Conservation (phyloP, 2,329 filamentous ascomycete genomes). For the Cytospora mali region DNA sequence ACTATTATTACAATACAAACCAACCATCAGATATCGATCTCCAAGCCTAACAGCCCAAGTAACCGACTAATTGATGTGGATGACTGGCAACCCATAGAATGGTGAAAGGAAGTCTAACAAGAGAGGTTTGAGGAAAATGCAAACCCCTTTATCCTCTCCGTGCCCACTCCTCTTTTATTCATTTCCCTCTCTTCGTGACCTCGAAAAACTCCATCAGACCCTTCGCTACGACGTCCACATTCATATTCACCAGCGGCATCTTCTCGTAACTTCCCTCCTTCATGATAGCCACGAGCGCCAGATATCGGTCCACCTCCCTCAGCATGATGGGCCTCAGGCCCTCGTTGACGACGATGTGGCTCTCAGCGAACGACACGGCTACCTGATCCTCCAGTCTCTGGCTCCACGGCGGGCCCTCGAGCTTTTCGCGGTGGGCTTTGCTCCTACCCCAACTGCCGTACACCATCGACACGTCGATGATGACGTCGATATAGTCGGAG, state of each 20-base stretch:
- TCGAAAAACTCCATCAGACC: slow-evolving; percentile 79
- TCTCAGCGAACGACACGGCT: slow-evolving; percentile 67
- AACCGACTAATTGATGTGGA: neutral
- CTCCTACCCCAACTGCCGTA: slow-evolving; percentile 76
- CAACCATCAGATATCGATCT: neutral
- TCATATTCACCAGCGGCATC: slow-evolving; percentile 82
- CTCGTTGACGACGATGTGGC: slow-evolving; percentile 68
- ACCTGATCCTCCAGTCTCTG: slow-evolving; percentile 67
- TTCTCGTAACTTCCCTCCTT: slow-evolving; percentile 82
- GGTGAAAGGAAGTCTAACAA: neutral
- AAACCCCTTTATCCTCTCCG: neutral
- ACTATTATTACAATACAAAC: neutral
- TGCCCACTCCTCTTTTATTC: slow-evolving; percentile 9
- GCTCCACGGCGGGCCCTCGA: slow-evolving; percentile 64
- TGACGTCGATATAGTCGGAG: slow-evolving; percentile 97
- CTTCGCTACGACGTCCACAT: slow-evolving; percentile 79
- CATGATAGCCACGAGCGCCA: slow-evolving; percentile 85
- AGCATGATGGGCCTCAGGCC: slow-evolving; percentile 66
- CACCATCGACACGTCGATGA: slow-evolving; percentile 94
- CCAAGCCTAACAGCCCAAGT: neutral
- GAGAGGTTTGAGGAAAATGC: neutral
- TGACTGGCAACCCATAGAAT: neutral
- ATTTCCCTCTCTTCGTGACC: slow-evolving; percentile 62
- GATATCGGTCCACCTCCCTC: slow-evolving; percentile 71
- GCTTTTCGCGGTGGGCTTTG: slow-evolving; percentile 54